Evolutionary conservation across 441 rosid genomes (phyloP).

Genomic region (Cnidoscolus chayamansa): DNA sequence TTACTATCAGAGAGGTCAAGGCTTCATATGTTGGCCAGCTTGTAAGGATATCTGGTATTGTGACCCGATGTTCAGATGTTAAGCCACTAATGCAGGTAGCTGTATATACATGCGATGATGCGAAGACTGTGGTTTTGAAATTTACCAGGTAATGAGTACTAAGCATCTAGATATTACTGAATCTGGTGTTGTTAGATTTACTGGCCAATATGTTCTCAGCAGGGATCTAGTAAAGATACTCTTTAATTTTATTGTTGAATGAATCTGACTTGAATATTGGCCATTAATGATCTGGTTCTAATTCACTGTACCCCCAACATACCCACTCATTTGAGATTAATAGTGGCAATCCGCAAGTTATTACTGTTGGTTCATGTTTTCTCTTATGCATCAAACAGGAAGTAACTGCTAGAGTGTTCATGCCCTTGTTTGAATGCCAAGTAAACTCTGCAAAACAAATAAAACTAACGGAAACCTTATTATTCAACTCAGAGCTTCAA

Average conservation of each 20-base stretch:
- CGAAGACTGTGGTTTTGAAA: conserved; percentile 97
- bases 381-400: conserved; percentile 48
- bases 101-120: conserved; percentile 97
- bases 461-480: conserved; percentile 72
- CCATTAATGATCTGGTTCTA: not conserved
- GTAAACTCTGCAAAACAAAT: conserved; percentile 65
- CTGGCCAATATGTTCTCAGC: not conserved
- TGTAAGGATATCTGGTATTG: conserved; percentile 87
- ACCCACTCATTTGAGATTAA: no score
- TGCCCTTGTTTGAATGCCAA: conserved; percentile 90
- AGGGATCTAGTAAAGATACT: not conserved
- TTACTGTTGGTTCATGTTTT: conserved; percentile 12
- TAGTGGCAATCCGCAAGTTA: no score
- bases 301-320: no score
- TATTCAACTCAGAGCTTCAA: conserved; percentile 98
- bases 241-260: conserved; percentile 3
- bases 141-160: conserved; percentile 67
- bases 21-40: conserved; percentile 94
- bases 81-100: conserved; percentile 98
- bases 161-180: not conserved
- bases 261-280: not conserved
- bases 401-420: conserved; percentile 90
- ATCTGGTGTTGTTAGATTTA: conserved; percentile 7
- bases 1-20: conserved; percentile 90
- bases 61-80: conserved; percentile 98